A percentile compares a stretch with the other conserved stretches of the same genome.
Evolutionary conservation across 352 stramenopile genomes (phyloP).

Genomic region (Globisporangium barbulae): DNA sequence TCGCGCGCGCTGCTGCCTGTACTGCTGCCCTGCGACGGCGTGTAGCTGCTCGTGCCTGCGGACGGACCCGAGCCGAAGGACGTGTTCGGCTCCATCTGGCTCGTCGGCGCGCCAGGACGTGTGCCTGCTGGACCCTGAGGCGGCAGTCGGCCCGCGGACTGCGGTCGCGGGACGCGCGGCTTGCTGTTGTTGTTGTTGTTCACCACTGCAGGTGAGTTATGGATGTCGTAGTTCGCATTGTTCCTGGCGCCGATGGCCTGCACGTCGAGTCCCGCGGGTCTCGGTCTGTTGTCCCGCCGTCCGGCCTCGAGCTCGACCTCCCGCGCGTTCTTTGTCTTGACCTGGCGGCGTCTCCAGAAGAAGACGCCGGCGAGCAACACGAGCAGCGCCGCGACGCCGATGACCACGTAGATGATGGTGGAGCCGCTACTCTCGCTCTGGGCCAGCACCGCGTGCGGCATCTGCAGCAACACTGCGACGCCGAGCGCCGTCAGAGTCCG

Average conservation of each 20-base stretch:
- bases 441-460: conserved; percentile 1
- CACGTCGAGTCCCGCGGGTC: not conserved
- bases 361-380: conserved; percentile 47
- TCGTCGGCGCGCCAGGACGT: not conserved
- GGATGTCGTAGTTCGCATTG: conserved; percentile 16
- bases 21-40: conserved; percentile 12
- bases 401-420: conserved; percentile 55
- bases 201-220: conserved; percentile 15
- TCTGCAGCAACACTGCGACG: conserved; percentile 14
- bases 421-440: conserved; percentile 23
- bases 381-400: conserved; percentile 47
- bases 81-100: not conserved
- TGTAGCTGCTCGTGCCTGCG: conserved; percentile 16
- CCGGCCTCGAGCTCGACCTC: not conserved
- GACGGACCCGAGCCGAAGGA: conserved; percentile 10
- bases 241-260: conserved; percentile 6
- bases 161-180: conserved; percentile 1
- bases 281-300: not conserved
- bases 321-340: conserved; percentile 19
- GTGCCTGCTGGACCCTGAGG: too few species aligned
- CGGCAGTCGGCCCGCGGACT: not conserved
- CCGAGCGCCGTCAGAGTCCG: conserved; percentile 7
- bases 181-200: not conserved
- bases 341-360: conserved; percentile 46
- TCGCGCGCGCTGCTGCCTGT: conserved; percentile 12